Conservation (phyloP, 441 rosid genomes). For the Jatropha multifida region DNA sequence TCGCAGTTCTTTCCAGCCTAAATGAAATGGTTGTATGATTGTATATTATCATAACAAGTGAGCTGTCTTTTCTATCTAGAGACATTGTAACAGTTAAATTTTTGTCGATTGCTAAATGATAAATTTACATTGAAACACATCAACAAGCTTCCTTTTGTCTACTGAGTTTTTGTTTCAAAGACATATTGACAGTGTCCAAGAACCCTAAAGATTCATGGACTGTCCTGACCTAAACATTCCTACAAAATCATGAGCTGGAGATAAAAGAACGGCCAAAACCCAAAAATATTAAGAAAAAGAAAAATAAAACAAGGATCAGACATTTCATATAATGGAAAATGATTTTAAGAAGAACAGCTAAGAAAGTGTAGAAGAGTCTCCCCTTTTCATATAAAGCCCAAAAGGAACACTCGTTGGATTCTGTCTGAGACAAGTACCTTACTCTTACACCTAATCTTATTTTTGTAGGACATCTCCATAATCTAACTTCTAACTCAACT, state of each 20-base stretch:
- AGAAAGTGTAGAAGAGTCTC: conserved; percentile 9
- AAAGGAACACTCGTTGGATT: conserved; percentile 19
- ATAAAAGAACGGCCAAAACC: neutral
- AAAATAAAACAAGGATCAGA: conserved; percentile 6
- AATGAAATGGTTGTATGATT: too few species aligned
- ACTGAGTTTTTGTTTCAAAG: neutral
- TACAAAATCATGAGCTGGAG: conserved; percentile 13
- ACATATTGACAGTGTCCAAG: conserved; percentile 4
- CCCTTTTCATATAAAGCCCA: neutral
- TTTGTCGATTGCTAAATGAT: neutral
- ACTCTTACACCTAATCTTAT: conserved; percentile 9
- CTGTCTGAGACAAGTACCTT: conserved; percentile 21
- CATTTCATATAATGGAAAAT: conserved; percentile 8
- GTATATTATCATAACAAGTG: neutral
- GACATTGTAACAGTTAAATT: neutral
- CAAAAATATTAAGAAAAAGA: neutral
- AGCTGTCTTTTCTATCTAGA: neutral
- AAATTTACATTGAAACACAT: neutral
- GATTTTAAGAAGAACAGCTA: conserved; percentile 11
- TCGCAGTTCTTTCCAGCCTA: neutral
- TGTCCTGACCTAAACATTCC: conserved; percentile 8
- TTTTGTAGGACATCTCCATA: conserved; percentile 4
- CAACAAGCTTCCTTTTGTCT: neutral
- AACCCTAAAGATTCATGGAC: neutral
- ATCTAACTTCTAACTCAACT: neutral